Evolutionary conservation across 495 filamentous ascomycete genomes (phyloP).

Genomic region (Copromyces sp.): DNA sequence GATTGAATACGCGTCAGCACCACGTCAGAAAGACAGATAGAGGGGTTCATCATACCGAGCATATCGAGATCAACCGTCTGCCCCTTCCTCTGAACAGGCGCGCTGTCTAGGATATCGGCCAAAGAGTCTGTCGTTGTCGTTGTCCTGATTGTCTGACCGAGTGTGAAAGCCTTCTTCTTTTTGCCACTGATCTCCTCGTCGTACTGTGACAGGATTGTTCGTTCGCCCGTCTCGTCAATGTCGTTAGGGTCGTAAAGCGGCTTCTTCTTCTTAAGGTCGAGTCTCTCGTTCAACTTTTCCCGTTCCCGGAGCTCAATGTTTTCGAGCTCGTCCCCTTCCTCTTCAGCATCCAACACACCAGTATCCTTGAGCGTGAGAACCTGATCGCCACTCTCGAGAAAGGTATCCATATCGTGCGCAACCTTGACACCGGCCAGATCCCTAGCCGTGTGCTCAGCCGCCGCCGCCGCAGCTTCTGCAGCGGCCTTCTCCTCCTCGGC

Average conservation of each 20-base stretch:
- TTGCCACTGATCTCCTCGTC: constrained; percentile 93
- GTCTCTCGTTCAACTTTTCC: constrained; percentile 64
- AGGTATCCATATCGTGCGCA: constrained; percentile 67
- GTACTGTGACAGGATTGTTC: constrained; percentile 70
- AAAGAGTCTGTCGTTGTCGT: constrained; percentile 55
- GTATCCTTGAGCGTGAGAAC: constrained; percentile 86
- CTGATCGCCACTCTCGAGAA: constrained; percentile 71
- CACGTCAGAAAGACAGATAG: not conserved
- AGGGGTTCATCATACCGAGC: constrained; percentile 28
- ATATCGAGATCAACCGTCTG: constrained; percentile 70
- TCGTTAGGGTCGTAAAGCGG: constrained; percentile 80
- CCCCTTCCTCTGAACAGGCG: constrained; percentile 48
- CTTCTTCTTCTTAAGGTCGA: constrained; percentile 86
- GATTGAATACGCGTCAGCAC: constrained; percentile 30
- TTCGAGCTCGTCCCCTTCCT: constrained; percentile 87
- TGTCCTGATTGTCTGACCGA: constrained; percentile 64
- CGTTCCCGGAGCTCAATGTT: constrained; percentile 67
- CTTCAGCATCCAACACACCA: constrained; percentile 73
- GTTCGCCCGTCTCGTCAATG: constrained; percentile 54
- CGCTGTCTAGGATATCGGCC: constrained; percentile 43
- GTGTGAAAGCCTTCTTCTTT: constrained; percentile 77
- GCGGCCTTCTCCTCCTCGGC: constrained; percentile 62
- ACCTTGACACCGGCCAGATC: constrained; percentile 88
- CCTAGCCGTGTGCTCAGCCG: constrained; percentile 60
- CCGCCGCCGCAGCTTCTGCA: constrained; percentile 32